Evolutionary conservation across 139 green algal genomes (phyloP).

Genomic region (Volvox africanus): DNA sequence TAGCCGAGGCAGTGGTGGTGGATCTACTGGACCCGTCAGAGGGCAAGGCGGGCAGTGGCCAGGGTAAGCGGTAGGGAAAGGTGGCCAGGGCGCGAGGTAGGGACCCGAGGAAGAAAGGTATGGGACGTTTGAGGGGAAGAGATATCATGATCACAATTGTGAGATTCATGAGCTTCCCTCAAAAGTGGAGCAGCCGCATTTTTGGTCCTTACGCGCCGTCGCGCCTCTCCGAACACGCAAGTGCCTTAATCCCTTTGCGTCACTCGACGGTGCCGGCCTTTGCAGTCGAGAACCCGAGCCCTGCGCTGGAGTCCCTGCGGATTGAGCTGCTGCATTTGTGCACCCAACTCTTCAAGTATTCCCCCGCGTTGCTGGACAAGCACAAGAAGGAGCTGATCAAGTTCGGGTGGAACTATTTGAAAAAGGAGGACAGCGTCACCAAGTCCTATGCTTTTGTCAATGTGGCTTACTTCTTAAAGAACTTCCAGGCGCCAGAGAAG

Average conservation of each 20-base stretch:
- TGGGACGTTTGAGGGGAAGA: background rate
- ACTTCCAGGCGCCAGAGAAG: conserved; percentile 84
- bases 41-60: conserved; percentile 27
- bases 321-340: conserved; percentile 89
- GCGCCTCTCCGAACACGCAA: too few relatives aligned
- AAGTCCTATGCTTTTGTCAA: conserved; percentile 92
- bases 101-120: background rate
- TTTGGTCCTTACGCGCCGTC: too few relatives aligned
- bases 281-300: background rate
- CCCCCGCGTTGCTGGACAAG: conserved; percentile 54
- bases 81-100: background rate
- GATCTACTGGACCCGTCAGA: conserved; percentile 46
- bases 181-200: too few relatives aligned
- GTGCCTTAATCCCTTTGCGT: too few relatives aligned
- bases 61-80: background rate
- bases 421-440: conserved; percentile 82
- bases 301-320: conserved; percentile 52
- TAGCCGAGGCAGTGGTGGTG: conserved; percentile 62
- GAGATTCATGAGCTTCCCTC: too few relatives aligned
- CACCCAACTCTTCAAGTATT: conserved; percentile 81
- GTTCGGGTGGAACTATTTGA: conserved; percentile 93
- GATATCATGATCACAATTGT: too few relatives aligned
- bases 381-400: conserved; percentile 85
- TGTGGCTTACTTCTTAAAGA: conserved; percentile 90
- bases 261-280: too few relatives aligned